These are phyloP conservation scores for Cyberlindnera suaveolens DNA, from an alignment of 805 yeast species.

Conservation along the genomic window DNA sequence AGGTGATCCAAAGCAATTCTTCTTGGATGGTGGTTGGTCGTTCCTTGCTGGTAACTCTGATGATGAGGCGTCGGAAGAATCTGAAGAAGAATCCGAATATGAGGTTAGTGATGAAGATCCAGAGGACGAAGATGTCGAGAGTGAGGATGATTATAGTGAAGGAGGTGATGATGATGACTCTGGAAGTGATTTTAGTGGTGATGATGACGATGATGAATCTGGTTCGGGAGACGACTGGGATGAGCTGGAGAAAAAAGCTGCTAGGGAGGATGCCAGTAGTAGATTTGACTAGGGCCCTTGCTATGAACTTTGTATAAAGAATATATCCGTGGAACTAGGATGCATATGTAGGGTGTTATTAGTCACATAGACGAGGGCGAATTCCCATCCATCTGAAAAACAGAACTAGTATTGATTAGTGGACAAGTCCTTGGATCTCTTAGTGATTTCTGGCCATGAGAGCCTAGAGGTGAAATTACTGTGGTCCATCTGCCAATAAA, in stretches of 20 bases:
- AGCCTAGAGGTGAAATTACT: too few species aligned
- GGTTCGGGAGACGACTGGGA: slow-evolving; percentile 33
- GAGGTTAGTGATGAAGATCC: slow-evolving; percentile 40
- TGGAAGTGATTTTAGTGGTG: slow-evolving; percentile 30
- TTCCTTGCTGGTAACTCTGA: slow-evolving; percentile 88
- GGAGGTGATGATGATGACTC: slow-evolving; percentile 26
- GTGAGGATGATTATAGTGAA: slow-evolving; percentile 30
- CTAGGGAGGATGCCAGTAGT: slow-evolving; percentile 33
- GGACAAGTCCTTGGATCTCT: too few species aligned
- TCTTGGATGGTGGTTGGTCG: slow-evolving; percentile 93
- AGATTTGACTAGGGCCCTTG: slow-evolving; percentile 36
- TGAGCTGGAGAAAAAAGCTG: slow-evolving; percentile 24
- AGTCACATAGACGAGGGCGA: too few species aligned
- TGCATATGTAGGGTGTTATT: too few species aligned
- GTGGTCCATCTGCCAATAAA: too few species aligned
- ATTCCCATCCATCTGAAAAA: too few species aligned
- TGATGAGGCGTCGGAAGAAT: slow-evolving; percentile 54
- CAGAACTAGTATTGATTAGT: too few species aligned
- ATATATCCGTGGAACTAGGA: too few species aligned
- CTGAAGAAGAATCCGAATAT: slow-evolving; percentile 62
- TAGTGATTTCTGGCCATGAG: too few species aligned
- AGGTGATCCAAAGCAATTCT: slow-evolving; percentile 92
- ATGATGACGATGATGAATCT: slow-evolving; percentile 33
- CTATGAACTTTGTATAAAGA: neutral
- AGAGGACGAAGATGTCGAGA: slow-evolving; percentile 35